These are phyloP conservation scores for Prunus campanulata DNA, from an alignment of 306 rosid genomes.

Conservation along the genomic window DNA sequence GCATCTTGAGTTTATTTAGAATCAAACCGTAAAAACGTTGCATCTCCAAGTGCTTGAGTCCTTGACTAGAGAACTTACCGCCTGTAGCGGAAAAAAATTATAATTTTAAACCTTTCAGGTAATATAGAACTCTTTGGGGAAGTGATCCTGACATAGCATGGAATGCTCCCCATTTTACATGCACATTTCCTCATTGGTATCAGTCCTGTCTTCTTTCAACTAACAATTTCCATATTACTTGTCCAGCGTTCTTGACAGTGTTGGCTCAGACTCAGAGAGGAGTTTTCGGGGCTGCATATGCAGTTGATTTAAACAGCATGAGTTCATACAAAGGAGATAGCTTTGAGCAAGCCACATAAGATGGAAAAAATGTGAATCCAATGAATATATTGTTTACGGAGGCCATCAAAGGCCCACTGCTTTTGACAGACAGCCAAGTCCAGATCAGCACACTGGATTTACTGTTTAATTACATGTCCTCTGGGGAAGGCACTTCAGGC, in stretches of 20 bases:
- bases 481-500: slow-evolving; percentile 45
- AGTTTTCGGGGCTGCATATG: slow-evolving; percentile 46
- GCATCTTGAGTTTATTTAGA: not conserved
- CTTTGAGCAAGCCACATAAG: slow-evolving; percentile 32
- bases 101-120: not conserved
- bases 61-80: not conserved
- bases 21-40: not conserved
- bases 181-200: not conserved
- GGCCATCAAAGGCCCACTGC: slow-evolving; percentile 91
- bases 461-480: slow-evolving; percentile 61
- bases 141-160: not conserved
- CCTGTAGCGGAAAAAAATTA: not conserved
- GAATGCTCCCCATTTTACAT: not conserved
- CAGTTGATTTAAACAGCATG: slow-evolving; percentile 36
- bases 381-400: slow-evolving; percentile 68
- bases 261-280: slow-evolving; percentile 53
- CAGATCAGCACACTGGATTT: slow-evolving; percentile 70
- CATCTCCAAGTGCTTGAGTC: not conserved
- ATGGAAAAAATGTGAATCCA: slow-evolving; percentile 39
- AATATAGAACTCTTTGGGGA: not conserved
- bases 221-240: slow-evolving; percentile 30
- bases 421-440: slow-evolving; percentile 73
- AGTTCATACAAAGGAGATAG: slow-evolving; percentile 38
- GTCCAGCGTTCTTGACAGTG: slow-evolving; percentile 70
- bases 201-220: slow-evolving; percentile 18